A percentile compares a stretch with the other conserved stretches of the same genome.
These are phyloP conservation scores for Verticillium zaregamsianum DNA, from an alignment of 2,329 filamentous ascomycete species.

Conservation along the genomic window DNA sequence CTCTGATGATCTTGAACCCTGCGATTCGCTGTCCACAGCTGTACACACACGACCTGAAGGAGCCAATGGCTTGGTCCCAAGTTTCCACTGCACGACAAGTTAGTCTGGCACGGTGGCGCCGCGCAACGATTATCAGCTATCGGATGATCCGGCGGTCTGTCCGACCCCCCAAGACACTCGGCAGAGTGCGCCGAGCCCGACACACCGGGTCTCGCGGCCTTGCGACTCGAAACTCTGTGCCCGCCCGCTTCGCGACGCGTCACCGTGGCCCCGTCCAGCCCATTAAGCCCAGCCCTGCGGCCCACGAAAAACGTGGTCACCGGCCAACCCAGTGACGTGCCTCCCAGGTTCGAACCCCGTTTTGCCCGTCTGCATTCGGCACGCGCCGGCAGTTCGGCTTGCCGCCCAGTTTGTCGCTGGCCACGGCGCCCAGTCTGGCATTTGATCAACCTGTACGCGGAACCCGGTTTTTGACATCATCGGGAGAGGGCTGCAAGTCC, in stretches of 20 bases:
- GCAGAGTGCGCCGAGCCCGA: background rate
- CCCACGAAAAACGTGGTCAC: background rate
- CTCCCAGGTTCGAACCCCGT: background rate
- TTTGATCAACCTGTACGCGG: background rate
- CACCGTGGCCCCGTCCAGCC: background rate
- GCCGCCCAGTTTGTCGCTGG: background rate
- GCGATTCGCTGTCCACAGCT: background rate
- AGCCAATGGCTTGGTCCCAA: background rate
- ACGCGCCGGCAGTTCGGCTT: background rate
- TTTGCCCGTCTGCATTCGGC: background rate
- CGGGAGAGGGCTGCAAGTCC: background rate
- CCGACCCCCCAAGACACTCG: background rate
- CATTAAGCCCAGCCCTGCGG: background rate
- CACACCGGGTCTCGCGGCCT: background rate
- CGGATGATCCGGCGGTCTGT: background rate
- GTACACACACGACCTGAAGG: background rate
- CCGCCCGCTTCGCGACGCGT: background rate
- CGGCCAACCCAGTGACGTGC: background rate
- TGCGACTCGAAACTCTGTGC: background rate
- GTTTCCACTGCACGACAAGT: background rate
- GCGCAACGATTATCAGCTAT: background rate
- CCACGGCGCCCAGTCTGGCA: background rate
- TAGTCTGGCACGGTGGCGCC: background rate
- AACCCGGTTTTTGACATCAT: constrained; percentile 3
- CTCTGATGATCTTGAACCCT: background rate